These are phyloP conservation scores for Closterium sp. DNA, from an alignment of 139 green algal genomes.

Conservation along the genomic window DNA sequence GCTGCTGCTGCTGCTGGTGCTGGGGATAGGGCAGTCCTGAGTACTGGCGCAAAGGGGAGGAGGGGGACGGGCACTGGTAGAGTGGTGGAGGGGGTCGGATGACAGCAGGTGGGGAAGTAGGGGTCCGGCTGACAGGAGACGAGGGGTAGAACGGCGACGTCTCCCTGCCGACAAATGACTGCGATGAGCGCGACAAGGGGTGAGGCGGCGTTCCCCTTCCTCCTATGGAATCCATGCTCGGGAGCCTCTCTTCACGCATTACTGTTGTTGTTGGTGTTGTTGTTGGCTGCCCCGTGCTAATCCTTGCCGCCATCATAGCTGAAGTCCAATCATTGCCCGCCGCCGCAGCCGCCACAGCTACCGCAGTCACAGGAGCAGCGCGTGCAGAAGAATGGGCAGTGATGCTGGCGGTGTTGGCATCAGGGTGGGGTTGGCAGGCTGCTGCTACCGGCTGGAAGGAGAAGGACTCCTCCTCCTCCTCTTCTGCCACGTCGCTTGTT, in stretches of 20 bases:
- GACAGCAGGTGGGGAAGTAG: background rate
- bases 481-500: background rate
- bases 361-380: background rate
- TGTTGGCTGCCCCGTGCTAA: no score
- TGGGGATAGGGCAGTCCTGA: background rate
- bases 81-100: background rate
- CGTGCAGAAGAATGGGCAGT: no score
- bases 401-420: no score
- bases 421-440: no score
- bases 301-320: no score
- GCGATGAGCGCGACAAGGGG: no score
- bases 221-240: no score
- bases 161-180: background rate
- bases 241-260: no score
- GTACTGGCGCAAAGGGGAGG: background rate
- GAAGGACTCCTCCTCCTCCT: background rate
- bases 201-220: no score
- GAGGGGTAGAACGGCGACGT: background rate
- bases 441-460: background rate
- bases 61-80: background rate
- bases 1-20: background rate
- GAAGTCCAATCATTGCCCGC: no score
- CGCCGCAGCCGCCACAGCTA: background rate
- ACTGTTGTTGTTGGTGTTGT: no score
- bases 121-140: background rate